These are phyloP conservation scores for Cyphellophora attinorum DNA, from an alignment of 2,329 filamentous ascomycete genomes.

Conservation along the genomic window DNA sequence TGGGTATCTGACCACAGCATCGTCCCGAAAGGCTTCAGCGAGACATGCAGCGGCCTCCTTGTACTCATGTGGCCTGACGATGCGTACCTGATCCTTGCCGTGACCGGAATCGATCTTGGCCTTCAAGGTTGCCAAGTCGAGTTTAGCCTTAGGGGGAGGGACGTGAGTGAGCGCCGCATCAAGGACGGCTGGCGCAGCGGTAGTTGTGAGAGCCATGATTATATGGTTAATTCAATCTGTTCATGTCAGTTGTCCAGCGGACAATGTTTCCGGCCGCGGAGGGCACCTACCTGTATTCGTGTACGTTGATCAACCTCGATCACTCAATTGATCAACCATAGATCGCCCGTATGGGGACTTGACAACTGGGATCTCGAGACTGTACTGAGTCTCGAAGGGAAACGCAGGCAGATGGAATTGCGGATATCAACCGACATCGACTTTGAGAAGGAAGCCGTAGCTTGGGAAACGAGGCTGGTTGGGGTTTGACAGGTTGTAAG, in stretches of 20 bases:
- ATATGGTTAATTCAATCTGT: conserved; percentile 8
- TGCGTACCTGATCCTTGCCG: conserved; percentile 49
- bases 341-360: conserved; percentile 46
- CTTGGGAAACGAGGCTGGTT: too few species aligned
- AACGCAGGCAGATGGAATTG: conserved; percentile 43
- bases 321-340: too few species aligned
- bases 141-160: too few species aligned
- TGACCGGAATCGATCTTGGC: too few species aligned
- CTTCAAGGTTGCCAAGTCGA: too few species aligned
- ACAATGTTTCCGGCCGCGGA: too few species aligned
- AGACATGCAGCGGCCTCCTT: conserved; percentile 62
- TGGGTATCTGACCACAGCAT: conserved; percentile 61
- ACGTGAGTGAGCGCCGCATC: conserved; percentile 15
- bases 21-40: conserved; percentile 66
- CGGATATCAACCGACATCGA: conserved; percentile 52
- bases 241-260: too few species aligned
- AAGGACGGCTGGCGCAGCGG: conserved; percentile 12
- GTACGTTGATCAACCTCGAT: conserved; percentile 22
- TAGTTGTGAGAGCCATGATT: conserved; percentile 18
- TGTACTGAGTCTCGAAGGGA: conserved; percentile 46
- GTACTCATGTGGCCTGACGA: conserved; percentile 57
- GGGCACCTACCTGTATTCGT: conserved; percentile 15
- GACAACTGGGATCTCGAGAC: conserved; percentile 49
- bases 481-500: too few species aligned
- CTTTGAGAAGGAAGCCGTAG: too few species aligned